phyloP scores from a whole-genome alignment of 2,329 filamentous ascomycete genomes.

The Curvularia verruculosa region DNA sequence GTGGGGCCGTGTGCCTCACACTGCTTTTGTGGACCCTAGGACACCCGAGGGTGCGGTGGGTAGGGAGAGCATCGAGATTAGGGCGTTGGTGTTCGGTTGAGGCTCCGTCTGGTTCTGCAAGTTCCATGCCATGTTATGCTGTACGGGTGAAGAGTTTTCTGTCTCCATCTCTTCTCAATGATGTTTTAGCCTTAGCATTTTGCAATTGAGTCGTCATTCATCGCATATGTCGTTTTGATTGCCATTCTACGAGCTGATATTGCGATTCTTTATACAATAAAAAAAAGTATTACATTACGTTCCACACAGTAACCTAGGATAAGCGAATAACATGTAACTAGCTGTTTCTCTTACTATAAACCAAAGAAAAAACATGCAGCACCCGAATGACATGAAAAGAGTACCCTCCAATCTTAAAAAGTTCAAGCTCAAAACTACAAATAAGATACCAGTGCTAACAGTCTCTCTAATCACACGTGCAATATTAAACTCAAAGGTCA shows the following conservation, averaged over 20 bases:
- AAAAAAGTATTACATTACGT: too few species aligned
- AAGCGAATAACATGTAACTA: too few species aligned
- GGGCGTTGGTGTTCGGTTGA: slow-evolving; percentile 78
- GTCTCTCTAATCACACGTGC: too few species aligned
- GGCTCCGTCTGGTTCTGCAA: not conserved
- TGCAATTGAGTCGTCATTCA: not conserved
- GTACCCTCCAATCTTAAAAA: too few species aligned
- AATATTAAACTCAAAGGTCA: not conserved
- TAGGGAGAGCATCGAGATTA: slow-evolving; percentile 88
- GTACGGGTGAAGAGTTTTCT: not conserved
- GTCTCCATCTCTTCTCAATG: not conserved
- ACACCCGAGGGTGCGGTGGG: slow-evolving; percentile 72
- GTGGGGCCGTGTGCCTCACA: slow-evolving; percentile 57
- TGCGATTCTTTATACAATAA: too few species aligned
- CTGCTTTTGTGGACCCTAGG: slow-evolving; percentile 72
- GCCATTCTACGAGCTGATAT: too few species aligned
- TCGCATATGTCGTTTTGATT: not conserved
- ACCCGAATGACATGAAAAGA: too few species aligned
- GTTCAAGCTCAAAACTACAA: too few species aligned
- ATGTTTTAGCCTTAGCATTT: not conserved
- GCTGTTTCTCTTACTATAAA: too few species aligned
- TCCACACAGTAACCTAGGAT: too few species aligned
- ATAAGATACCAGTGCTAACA: too few species aligned
- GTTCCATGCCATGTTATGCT: not conserved
- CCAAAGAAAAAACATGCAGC: too few species aligned